Conservation (phyloP, 1,284 basidiomycete species). For the Inonotus obliquus region DNA sequence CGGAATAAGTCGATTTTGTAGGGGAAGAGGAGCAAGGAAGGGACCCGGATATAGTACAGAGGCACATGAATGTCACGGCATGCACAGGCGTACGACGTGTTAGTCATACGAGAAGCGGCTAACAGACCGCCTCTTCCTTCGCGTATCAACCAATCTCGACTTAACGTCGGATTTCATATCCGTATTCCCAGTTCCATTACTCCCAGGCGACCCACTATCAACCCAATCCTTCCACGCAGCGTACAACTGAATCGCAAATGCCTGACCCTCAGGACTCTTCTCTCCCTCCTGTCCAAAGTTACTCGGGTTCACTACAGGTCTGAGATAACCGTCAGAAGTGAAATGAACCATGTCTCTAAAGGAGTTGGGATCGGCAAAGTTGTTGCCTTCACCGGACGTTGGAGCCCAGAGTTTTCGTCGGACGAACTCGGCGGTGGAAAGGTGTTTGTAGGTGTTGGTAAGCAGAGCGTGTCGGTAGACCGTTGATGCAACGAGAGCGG, state of each 20-base stretch:
- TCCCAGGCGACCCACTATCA: slow-evolving; percentile 43
- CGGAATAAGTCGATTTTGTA: too few species aligned
- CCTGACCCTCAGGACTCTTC: slow-evolving; percentile 56
- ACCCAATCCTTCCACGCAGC: slow-evolving; percentile 72
- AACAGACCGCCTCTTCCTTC: not conserved
- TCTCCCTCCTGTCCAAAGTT: slow-evolving; percentile 44
- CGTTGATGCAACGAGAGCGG: slow-evolving; percentile 72
- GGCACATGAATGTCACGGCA: not conserved
- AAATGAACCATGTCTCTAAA: slow-evolving; percentile 40
- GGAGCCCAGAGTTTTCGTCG: slow-evolving; percentile 45
- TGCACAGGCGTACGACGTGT: too few species aligned
- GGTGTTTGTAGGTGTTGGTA: slow-evolving; percentile 40
- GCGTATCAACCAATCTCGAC: not conserved
- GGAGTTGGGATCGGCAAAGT: slow-evolving; percentile 20
- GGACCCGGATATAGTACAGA: too few species aligned
- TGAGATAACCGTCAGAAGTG: slow-evolving; percentile 51
- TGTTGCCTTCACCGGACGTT: slow-evolving; percentile 2
- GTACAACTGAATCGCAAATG: slow-evolving; percentile 67
- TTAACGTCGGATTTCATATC: not conserved
- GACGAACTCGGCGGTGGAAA: slow-evolving; percentile 54
- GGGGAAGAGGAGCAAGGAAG: too few species aligned
- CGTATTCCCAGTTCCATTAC: slow-evolving; percentile 25
- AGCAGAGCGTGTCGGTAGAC: slow-evolving; percentile 67
- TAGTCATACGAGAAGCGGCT: not conserved
- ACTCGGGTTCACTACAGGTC: slow-evolving; percentile 69